Evolutionary conservation across 768 basidiomycete species (phyloP), one percentile per base, ranked within the genome.

Genomic region (Cytidiella melzeri): DNA sequence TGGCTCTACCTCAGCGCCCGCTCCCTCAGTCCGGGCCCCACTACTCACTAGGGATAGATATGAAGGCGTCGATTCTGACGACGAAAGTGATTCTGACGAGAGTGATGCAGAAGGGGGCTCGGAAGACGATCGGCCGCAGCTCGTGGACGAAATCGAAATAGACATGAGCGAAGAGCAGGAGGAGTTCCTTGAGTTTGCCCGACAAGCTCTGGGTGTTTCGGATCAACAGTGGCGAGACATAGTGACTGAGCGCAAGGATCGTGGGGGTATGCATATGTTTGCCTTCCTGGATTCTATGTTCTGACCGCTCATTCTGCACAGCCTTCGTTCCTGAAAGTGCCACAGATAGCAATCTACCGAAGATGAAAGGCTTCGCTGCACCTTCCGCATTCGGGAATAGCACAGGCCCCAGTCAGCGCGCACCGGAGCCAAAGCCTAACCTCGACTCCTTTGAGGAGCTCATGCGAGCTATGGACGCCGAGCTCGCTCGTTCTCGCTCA

Each of bases 141-240:
- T 94, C 3, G 81, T 89, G 1, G 89, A 84, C 13, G 87, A 92
- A 19, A 68, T 92, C 3, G 92, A 93, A 58, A 75, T 93, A 27
- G 86, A 96, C 56, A 95, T 98, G 92, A 80, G 73, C 1, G 85
- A 90, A 57, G 96, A 99, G 67, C 80, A 91, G 67, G 92, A 88
- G 57, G 95, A 96, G 57, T 99, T 98, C 56, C 68, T 99, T 25
- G 87, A 92, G 67, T 99, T 99, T 66, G 88, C 96, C 11, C 81
- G 92, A 41, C 90, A 97, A 58, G 81, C 88, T 4, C 70, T 98
- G 28, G 96, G 96, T 1, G 87, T 99, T 53, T 79, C 75, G 38
- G 85, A 93, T 55, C 81, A 81, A n/a, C 85, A 92, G 64, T 98
- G 94, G 91, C 67, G 74, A 13, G 78, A 81, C n/a, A 98, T 99